Conservation (phyloP, 2,329 filamentous ascomycete genomes). For the Xylariaceae sp. region DNA sequence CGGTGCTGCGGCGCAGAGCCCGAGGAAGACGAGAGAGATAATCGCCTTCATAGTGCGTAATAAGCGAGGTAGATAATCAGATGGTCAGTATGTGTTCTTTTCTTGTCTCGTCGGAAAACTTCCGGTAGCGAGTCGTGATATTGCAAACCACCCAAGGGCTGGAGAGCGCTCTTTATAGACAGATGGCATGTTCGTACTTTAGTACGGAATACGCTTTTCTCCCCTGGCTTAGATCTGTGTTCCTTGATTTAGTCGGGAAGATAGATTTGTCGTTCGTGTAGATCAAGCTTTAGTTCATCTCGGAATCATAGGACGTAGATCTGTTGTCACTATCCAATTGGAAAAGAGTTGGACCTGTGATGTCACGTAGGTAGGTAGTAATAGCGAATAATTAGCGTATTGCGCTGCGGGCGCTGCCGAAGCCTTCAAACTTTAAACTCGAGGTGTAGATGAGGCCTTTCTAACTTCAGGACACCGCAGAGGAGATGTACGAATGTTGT, state of each 20-base stretch:
- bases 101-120: background rate
- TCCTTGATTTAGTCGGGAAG: background rate
- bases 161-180: slow-evolving; percentile 2
- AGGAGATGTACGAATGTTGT: no score
- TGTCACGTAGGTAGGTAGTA: background rate
- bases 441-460: background rate
- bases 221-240: background rate
- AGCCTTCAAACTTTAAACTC: background rate
- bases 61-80: background rate
- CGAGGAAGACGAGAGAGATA: slow-evolving; percentile 4
- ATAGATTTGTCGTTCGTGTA: slow-evolving; percentile 2
- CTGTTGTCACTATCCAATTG: background rate
- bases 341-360: background rate
- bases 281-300: background rate
- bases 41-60: slow-evolving; percentile 8
- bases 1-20: slow-evolving; percentile 10
- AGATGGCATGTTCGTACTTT: background rate
- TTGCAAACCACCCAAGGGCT: background rate
- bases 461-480: background rate
- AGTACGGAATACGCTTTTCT: background rate
- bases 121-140: background rate
- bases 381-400: background rate
- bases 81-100: background rate
- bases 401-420: slow-evolving; percentile 7
- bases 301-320: background rate